Conservation (phyloP, 2,329 filamentous ascomycete genomes). For the Fusarium falciforme region DNA sequence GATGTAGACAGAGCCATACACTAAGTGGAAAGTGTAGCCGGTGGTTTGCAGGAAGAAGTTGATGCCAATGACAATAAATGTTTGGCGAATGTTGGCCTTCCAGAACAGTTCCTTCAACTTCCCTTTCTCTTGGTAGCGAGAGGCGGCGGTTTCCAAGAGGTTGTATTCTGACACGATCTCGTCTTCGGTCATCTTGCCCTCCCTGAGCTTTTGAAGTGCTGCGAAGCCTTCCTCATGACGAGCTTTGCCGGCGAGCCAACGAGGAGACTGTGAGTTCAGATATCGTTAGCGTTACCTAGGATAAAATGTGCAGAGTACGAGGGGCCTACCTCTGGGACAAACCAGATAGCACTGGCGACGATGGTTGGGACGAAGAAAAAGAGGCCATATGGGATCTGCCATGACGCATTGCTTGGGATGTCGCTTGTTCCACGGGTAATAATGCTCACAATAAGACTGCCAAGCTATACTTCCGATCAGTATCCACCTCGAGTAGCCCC, state of each 20-base stretch:
- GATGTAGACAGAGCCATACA: not conserved
- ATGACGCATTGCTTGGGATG: constrained; percentile 44
- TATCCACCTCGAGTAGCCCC: not conserved
- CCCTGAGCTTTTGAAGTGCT: constrained; percentile 35
- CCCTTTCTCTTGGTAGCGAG: constrained; percentile 35
- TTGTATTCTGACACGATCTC: constrained; percentile 35
- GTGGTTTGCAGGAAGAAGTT: not conserved
- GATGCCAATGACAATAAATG: not conserved
- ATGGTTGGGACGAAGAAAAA: constrained; percentile 49
- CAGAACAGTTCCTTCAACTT: constrained; percentile 29
- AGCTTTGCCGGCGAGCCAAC: constrained; percentile 44
- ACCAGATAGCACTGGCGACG: constrained; percentile 43
- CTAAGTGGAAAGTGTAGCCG: not conserved
- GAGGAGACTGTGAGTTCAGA: constrained; percentile 27
- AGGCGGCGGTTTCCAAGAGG: constrained; percentile 28
- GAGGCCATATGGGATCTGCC: constrained; percentile 48
- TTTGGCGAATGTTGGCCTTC: constrained; percentile 3
- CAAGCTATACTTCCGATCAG: not conserved
- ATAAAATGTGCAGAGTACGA: not conserved
- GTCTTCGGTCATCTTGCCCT: constrained; percentile 34
- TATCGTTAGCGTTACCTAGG: not conserved
- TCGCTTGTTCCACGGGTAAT: constrained; percentile 45
- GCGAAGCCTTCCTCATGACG: constrained; percentile 41
- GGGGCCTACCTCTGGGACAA: constrained; percentile 35
- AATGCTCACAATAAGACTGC: constrained; percentile 34